A percentile compares a stretch with the other conserved stretches of the same genome.
phyloP scores from a whole-genome alignment of 441 rosid species.

The Capsella rubella region DNA sequence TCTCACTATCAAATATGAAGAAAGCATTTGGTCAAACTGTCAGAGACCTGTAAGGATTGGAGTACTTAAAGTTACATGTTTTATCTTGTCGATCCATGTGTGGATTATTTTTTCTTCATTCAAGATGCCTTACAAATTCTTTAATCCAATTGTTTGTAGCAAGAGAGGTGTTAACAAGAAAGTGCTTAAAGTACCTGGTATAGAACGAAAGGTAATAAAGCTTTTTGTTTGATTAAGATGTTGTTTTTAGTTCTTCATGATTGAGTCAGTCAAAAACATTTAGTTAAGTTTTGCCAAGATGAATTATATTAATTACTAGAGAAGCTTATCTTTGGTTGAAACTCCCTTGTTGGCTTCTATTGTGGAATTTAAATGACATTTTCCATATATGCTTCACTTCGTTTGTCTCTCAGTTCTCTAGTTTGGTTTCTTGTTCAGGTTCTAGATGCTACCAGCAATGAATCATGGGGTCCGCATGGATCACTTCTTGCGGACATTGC shows the following conservation, averaged over 20 bases:
- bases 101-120: not conserved
- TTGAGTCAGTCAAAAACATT: not conserved
- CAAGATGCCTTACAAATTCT: not conserved
- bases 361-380: not conserved
- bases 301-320: not conserved
- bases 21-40: constrained; percentile 92
- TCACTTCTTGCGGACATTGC: constrained; percentile 91
- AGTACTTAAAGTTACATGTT: not conserved
- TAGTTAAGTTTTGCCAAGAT: not conserved
- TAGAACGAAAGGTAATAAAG: constrained; percentile 86
- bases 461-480: constrained; percentile 99
- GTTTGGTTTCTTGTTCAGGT: constrained; percentile 59
- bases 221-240: not conserved
- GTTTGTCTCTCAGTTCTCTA: not conserved
- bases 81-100: constrained; percentile 2
- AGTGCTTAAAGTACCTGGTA: constrained; percentile 94
- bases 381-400: not conserved
- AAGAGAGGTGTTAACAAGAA: constrained; percentile 97
- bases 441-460: constrained; percentile 96
- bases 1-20: constrained; percentile 54
- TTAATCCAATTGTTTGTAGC: constrained; percentile 52
- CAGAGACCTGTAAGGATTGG: constrained; percentile 83
- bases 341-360: constrained; percentile 2
- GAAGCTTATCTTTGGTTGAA: not conserved
- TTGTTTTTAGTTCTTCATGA: not conserved